phyloP scores from a whole-genome alignment of 257 asterid species.

The Jacaranda mimosifolia region DNA sequence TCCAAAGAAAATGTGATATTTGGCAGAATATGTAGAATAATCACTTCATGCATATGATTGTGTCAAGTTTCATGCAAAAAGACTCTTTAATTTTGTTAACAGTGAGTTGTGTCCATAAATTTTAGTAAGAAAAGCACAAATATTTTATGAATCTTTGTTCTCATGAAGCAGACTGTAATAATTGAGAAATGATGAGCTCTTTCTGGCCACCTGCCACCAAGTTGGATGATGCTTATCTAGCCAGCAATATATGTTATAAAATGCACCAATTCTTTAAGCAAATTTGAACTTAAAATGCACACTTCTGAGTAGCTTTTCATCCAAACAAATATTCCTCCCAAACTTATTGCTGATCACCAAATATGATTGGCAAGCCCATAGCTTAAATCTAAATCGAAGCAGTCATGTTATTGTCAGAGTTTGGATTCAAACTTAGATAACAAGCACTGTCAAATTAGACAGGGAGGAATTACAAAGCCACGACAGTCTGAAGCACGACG shows the following conservation, averaged over 20 bases:
- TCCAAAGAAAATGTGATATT: background rate
- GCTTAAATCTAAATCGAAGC: conserved; percentile 28
- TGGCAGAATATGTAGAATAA: background rate
- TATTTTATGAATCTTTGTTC: background rate
- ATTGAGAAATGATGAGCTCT: conserved; percentile 30
- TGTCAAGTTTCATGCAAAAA: background rate
- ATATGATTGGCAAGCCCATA: conserved; percentile 22
- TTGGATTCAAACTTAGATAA: conserved; percentile 28
- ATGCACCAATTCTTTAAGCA: conserved; percentile 9
- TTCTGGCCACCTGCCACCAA: conserved; percentile 20
- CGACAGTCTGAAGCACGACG: conserved; percentile 4
- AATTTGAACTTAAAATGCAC: background rate
- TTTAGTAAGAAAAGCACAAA: no score
- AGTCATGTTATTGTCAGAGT: conserved; percentile 45
- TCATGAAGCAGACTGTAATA: conserved; percentile 10
- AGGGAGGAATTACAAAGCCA: conserved; percentile 42
- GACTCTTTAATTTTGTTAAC: no score
- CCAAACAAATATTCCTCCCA: conserved; percentile 2
- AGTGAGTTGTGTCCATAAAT: no score
- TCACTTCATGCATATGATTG: background rate
- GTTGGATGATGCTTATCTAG: conserved; percentile 31
- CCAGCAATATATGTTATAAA: conserved; percentile 20
- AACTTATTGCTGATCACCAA: conserved; percentile 26
- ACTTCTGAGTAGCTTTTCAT: background rate
- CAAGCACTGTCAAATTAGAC: conserved; percentile 30